phyloP scores from a whole-genome alignment of 148 eudicot genomes.

The Vaccinium macrocarpon region DNA sequence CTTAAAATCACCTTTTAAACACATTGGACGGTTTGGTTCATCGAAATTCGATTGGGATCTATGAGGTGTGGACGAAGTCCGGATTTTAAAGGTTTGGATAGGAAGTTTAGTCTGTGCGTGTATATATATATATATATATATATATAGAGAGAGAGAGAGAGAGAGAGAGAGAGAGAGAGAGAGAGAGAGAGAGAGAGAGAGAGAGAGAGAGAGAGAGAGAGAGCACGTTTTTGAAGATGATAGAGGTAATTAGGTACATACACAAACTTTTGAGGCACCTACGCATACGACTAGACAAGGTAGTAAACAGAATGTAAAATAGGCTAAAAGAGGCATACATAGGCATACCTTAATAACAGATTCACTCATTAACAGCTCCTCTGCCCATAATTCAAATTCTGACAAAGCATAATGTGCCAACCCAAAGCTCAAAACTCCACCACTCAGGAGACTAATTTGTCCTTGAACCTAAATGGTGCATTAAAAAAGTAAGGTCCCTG shows the following conservation, averaged over 20 bases:
- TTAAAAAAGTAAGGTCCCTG: constrained; percentile 14
- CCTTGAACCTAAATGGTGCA: constrained; percentile 76
- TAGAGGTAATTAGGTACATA: not conserved
- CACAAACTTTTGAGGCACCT: not conserved
- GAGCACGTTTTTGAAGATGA: not conserved
- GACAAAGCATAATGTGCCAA: constrained; percentile 77
- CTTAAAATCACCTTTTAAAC: too few species aligned
- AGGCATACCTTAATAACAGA: constrained; percentile 70
- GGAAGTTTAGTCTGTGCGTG: too few species aligned
- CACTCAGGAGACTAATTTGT: constrained; percentile 70
- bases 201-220: not conserved
- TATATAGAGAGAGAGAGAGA: too few species aligned
- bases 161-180: not conserved
- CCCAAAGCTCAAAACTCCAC: constrained; percentile 91
- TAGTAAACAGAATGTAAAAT: not conserved
- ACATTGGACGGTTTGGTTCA: too few species aligned
- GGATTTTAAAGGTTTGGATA: too few species aligned
- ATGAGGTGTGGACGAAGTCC: too few species aligned
- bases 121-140: too few species aligned
- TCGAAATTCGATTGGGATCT: too few species aligned
- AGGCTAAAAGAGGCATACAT: not conserved
- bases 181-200: not conserved
- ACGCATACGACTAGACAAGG: not conserved
- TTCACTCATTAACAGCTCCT: constrained; percentile 96
- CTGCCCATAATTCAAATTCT: constrained; percentile 91